A percentile compares a stretch with the other conserved stretches of the same genome.
phyloP scores from a whole-genome alignment of 805 yeast genomes.

The Brettanomyces bruxellensis region DNA sequence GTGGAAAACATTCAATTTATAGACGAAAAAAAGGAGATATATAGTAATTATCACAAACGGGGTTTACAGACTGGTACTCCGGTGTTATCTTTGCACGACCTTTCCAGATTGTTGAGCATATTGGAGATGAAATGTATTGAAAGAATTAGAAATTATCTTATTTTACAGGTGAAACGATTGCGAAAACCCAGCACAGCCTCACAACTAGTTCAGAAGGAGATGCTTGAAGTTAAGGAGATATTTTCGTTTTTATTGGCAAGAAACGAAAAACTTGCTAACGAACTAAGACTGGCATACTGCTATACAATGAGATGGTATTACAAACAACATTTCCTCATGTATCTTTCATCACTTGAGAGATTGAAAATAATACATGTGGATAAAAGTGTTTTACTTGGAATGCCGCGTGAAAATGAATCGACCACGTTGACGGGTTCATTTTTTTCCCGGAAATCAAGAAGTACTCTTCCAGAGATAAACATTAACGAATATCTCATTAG shows the following conservation, averaged over 20 bases:
- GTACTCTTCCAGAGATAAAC: constrained; percentile 9
- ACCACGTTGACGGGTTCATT: constrained; percentile 6
- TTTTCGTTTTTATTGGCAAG: constrained; percentile 47
- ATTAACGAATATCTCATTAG: constrained; percentile 47
- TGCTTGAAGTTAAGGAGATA: constrained; percentile 55
- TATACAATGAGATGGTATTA: constrained; percentile 95
- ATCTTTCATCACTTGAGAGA: constrained; percentile 61
- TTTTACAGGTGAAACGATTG: constrained; percentile 55
- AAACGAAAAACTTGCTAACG: constrained; percentile 56
- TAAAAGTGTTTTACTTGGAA: constrained; percentile 22
- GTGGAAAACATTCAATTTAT: constrained; percentile 51
- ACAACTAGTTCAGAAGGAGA: constrained; percentile 60
- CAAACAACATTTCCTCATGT: constrained; percentile 65
- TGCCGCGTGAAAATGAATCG: constrained; percentile 13
- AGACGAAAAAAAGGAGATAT: constrained; percentile 50
- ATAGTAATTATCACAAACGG: constrained; percentile 28
- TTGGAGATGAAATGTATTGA: constrained; percentile 60
- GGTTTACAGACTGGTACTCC: constrained; percentile 7
- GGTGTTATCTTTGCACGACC: constrained; percentile 14
- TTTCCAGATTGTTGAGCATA: constrained; percentile 32
- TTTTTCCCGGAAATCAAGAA: constrained; percentile 4
- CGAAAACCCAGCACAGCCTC: constrained; percentile 61
- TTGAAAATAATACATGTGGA: constrained; percentile 50
- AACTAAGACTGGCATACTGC: constrained; percentile 70
- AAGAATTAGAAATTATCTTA: constrained; percentile 62